Conservation (phyloP, 495 filamentous ascomycete genomes). For the Penicillium cinerascens region DNA sequence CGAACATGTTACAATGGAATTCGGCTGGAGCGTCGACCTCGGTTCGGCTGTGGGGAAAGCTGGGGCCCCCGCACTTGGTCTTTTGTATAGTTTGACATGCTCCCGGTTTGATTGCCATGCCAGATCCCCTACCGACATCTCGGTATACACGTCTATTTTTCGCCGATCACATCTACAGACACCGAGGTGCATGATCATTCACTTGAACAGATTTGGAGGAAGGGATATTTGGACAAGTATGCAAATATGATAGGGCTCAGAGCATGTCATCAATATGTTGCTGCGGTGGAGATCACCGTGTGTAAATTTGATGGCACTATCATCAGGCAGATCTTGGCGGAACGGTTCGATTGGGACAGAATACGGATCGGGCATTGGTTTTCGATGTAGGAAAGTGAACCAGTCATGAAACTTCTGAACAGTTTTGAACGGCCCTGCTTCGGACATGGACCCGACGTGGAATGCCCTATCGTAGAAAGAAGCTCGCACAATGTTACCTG, state of each 20-base stretch:
- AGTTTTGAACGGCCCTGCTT: slow-evolving; percentile 29
- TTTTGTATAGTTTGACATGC: background rate
- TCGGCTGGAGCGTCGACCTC: background rate
- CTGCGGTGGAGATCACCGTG: slow-evolving; percentile 44
- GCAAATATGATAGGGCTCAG: slow-evolving; percentile 27
- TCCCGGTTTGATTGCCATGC: too few species aligned
- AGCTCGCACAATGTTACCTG: slow-evolving; percentile 18
- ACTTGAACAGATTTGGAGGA: too few species aligned
- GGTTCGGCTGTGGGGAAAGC: background rate
- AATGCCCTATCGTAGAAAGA: slow-evolving; percentile 26
- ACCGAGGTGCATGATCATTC: too few species aligned
- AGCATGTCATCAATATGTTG: slow-evolving; percentile 40
- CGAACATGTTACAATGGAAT: background rate
- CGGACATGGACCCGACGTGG: slow-evolving; percentile 18
- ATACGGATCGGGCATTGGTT: slow-evolving; percentile 26
- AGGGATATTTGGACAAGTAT: too few species aligned
- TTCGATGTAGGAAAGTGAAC: slow-evolving; percentile 28
- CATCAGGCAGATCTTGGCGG: slow-evolving; percentile 21
- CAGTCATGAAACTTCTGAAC: slow-evolving; percentile 27
- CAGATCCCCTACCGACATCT: too few species aligned
- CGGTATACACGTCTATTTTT: too few species aligned
- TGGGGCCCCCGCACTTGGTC: background rate
- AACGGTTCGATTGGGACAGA: slow-evolving; percentile 29
- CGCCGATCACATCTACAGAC: too few species aligned
- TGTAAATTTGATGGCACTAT: slow-evolving; percentile 43